These are phyloP conservation scores for Carpinus viminea DNA, from an alignment of 306 rosid genomes.

Conservation along the genomic window DNA sequence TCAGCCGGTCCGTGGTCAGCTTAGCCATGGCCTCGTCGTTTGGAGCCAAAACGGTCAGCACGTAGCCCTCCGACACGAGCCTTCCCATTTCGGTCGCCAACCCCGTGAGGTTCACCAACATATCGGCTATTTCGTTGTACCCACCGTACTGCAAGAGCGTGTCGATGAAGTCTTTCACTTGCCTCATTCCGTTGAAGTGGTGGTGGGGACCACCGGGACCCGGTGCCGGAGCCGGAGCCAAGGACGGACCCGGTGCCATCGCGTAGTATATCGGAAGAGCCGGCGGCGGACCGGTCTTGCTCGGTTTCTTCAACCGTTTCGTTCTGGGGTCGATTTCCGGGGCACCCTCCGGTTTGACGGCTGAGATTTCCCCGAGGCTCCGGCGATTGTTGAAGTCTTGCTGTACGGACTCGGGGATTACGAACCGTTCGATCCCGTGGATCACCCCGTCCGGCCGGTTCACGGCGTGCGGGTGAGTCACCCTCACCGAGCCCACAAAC, in stretches of 20 bases:
- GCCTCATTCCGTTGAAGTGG: slow-evolving; percentile 29
- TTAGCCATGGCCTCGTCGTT: slow-evolving; percentile 43
- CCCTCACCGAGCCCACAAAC: slow-evolving; percentile 27
- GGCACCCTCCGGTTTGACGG: slow-evolving; percentile 36
- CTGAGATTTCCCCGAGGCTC: slow-evolving; percentile 23
- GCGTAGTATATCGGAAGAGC: slow-evolving; percentile 27
- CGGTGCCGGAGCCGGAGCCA: slow-evolving; percentile 38
- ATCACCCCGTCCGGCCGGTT: slow-evolving; percentile 32
- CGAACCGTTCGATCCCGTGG: slow-evolving; percentile 34
- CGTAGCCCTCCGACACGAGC: slow-evolving; percentile 37
- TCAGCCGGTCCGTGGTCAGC: slow-evolving; percentile 34
- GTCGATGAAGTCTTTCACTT: slow-evolving; percentile 34
- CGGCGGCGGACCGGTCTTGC: slow-evolving; percentile 33
- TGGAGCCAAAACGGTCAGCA: slow-evolving; percentile 36
- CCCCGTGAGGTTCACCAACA: slow-evolving; percentile 33
- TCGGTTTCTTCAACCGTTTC: slow-evolving; percentile 29
- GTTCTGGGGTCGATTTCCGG: slow-evolving; percentile 39
- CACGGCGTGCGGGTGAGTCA: slow-evolving; percentile 28
- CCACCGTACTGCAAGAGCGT: slow-evolving; percentile 32
- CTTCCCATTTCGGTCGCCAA: slow-evolving; percentile 36
- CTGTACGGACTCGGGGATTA: slow-evolving; percentile 31
- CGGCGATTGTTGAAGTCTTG: slow-evolving; percentile 32
- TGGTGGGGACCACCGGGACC: slow-evolving; percentile 37
- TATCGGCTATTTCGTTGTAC: slow-evolving; percentile 36
- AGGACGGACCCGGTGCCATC: slow-evolving; percentile 32